These are phyloP conservation scores for Ogataea pini DNA, from an alignment of 805 yeast species.

Conservation along the genomic window DNA sequence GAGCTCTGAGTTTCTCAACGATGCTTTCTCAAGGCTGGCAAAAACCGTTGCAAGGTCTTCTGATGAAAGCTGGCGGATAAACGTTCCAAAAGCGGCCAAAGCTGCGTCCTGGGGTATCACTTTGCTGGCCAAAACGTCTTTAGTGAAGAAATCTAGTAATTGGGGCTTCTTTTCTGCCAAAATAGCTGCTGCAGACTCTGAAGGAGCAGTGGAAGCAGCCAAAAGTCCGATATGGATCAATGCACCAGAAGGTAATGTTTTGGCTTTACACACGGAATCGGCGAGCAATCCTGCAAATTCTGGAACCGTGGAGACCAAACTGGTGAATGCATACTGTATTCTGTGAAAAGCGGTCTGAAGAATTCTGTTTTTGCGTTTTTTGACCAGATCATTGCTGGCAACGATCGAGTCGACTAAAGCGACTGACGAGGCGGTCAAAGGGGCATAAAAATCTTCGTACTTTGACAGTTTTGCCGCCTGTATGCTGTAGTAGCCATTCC, in stretches of 20 bases:
- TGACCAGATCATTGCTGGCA: constrained; percentile 26
- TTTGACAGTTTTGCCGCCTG: constrained; percentile 25
- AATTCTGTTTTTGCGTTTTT: constrained; percentile 42
- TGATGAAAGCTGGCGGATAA: constrained; percentile 8
- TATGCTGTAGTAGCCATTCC: constrained; percentile 48
- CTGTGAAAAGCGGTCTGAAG: constrained; percentile 37
- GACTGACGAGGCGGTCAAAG: constrained; percentile 36
- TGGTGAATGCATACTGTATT: constrained; percentile 26
- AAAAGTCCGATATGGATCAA: constrained; percentile 25
- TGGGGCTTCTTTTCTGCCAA: constrained; percentile 1
- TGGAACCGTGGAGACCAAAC: constrained; percentile 24
- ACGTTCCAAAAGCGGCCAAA: constrained; percentile 21
- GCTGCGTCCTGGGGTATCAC: constrained; percentile 20
- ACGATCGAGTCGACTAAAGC: constrained; percentile 40
- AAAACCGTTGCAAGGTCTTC: constrained; percentile 32
- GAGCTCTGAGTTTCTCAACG: constrained; percentile 75
- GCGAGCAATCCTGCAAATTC: constrained; percentile 4
- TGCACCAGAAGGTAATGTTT: constrained; percentile 24
- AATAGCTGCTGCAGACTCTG: neutral
- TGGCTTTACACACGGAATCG: constrained; percentile 17
- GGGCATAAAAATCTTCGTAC: constrained; percentile 25
- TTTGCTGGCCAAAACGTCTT: constrained; percentile 41
- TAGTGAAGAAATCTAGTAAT: constrained; percentile 34
- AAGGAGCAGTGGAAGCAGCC: constrained; percentile 3
- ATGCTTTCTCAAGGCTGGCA: constrained; percentile 67